phyloP scores from a whole-genome alignment of 169 alveolate genomes.

The Cryptosporidium sp. region DNA sequence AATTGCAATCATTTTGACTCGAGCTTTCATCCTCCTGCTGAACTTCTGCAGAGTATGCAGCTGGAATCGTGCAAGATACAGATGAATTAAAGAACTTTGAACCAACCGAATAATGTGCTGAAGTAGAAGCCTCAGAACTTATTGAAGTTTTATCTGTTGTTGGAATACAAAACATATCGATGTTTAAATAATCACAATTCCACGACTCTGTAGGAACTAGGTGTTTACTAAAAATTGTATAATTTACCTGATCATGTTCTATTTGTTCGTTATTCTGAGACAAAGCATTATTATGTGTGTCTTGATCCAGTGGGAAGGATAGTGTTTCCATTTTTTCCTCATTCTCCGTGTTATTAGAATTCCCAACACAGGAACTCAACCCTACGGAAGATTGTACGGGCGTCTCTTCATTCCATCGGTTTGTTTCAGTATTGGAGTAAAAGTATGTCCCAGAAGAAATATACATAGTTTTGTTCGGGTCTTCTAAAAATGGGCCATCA shows the following conservation, averaged over 20 bases:
- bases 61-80: slow-evolving; percentile 4
- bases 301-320: slow-evolving; percentile 36
- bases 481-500: slow-evolving; percentile 74
- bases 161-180: slow-evolving; percentile 54
- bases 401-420: slow-evolving; percentile 64
- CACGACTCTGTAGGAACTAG: slow-evolving; percentile 30
- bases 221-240: slow-evolving; percentile 28
- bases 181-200: slow-evolving; percentile 45
- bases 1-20: slow-evolving; percentile 47
- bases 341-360: slow-evolving; percentile 11
- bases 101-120: slow-evolving; percentile 47
- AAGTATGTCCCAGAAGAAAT: slow-evolving; percentile 30
- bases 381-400: slow-evolving; percentile 16
- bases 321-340: slow-evolving; percentile 19
- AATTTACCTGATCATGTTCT: slow-evolving; percentile 38
- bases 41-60: slow-evolving; percentile 23
- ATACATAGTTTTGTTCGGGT: slow-evolving; percentile 65
- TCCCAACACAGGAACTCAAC: slow-evolving; percentile 1
- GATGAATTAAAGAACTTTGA: slow-evolving; percentile 37
- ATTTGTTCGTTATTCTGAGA: slow-evolving; percentile 42
- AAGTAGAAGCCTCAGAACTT: slow-evolving; percentile 38
- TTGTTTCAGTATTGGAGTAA: slow-evolving; percentile 23
- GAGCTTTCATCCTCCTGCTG: slow-evolving; percentile 49
- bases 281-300: background rate
- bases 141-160: slow-evolving; percentile 21